Evolutionary conservation across 2,329 filamentous ascomycete species (phyloP).

Genomic region (Microcyclosporella mali): DNA sequence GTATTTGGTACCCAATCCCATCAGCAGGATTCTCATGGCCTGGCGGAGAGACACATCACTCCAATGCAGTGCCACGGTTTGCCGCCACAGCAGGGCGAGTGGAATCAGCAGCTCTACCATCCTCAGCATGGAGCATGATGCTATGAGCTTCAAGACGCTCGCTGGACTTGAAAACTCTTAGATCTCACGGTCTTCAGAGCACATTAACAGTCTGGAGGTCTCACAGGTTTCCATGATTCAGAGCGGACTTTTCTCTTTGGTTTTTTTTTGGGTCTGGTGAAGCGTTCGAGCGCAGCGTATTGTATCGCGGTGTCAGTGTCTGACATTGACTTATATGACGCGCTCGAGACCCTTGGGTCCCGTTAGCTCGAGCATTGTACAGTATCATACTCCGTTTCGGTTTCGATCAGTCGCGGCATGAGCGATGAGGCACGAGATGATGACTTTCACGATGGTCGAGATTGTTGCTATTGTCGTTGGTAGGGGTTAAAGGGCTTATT

Average conservation of each 20-base stretch:
- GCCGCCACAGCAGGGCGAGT: neutral
- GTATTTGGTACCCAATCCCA: neutral
- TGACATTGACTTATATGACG: too few species aligned
- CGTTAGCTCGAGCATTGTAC: slow-evolving; percentile 5
- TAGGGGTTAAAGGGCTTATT: neutral
- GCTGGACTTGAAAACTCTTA: too few species aligned
- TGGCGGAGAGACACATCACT: slow-evolving; percentile 10
- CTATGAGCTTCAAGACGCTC: too few species aligned
- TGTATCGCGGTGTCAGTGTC: neutral
- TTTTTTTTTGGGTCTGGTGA: neutral
- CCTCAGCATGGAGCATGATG: too few species aligned
- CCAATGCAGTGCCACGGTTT: slow-evolving; percentile 10
- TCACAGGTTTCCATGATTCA: too few species aligned
- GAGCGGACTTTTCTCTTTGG: too few species aligned
- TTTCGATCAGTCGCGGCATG: slow-evolving; percentile 6
- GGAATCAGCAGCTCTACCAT: too few species aligned
- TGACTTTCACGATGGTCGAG: slow-evolving; percentile 11
- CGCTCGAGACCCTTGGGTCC: too few species aligned
- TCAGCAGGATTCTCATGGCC: neutral
- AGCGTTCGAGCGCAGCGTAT: slow-evolving; percentile 13
- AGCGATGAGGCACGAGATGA: slow-evolving; percentile 16
- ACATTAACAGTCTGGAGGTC: too few species aligned
- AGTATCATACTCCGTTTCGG: slow-evolving; percentile 4
- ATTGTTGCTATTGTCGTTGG: too few species aligned
- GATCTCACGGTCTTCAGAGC: too few species aligned